A percentile compares a stretch with the other conserved stretches of the same genome.
phyloP scores from a whole-genome alignment of 2,329 filamentous ascomycete genomes.

The Sclerotinia spermophila region DNA sequence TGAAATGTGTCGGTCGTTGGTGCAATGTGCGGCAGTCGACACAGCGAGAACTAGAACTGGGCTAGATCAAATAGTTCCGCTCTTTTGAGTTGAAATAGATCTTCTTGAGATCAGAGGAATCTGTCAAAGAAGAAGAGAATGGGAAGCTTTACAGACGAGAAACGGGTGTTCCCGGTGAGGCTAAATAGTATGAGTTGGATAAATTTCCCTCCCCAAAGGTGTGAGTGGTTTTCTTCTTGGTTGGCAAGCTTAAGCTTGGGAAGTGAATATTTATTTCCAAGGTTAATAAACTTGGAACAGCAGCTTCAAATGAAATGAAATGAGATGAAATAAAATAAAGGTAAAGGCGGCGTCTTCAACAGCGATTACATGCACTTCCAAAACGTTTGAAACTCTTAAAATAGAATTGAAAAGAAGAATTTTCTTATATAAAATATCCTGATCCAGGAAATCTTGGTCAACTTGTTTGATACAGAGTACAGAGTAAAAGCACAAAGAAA shows the following conservation, averaged over 20 bases:
- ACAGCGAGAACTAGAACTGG: neutral
- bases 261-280: neutral
- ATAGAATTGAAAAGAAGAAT: neutral
- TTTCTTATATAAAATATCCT: no score
- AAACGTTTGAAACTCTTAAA: neutral
- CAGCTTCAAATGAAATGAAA: neutral
- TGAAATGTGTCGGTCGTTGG: neutral
- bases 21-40: neutral
- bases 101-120: neutral
- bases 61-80: neutral
- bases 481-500: neutral
- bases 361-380: conserved; percentile 4
- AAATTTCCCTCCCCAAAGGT: neutral
- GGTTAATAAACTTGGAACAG: conserved; percentile 9
- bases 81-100: neutral
- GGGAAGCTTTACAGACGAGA: neutral
- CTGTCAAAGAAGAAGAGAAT: conserved; percentile 6
- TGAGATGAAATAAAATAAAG: neutral
- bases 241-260: conserved; percentile 6
- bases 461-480: no score
- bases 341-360: neutral
- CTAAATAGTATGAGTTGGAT: conserved; percentile 2
- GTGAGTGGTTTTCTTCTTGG: conserved; percentile 5
- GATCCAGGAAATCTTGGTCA: neutral
- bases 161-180: conserved; percentile 14